phyloP scores from a whole-genome alignment of 805 yeast species.

The Suhomyces emberorum region DNA sequence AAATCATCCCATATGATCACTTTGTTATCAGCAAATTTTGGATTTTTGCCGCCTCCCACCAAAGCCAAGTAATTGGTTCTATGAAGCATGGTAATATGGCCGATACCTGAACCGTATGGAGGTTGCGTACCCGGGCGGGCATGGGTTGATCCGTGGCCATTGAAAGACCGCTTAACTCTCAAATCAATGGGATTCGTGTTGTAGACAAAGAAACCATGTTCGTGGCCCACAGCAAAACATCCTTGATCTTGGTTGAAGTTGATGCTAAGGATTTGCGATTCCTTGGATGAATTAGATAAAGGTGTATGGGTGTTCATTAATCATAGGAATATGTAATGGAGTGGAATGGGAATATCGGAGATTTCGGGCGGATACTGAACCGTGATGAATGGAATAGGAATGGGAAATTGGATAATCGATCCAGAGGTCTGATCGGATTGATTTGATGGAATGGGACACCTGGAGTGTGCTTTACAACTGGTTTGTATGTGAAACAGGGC shows the following conservation, averaged over 20 bases:
- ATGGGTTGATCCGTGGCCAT: background rate
- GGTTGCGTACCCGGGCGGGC: constrained; percentile 4
- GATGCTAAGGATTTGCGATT: constrained; percentile 49
- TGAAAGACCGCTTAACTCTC: constrained; percentile 51
- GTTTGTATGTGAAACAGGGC: too few relatives aligned
- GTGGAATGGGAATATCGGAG: background rate
- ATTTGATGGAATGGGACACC: background rate
- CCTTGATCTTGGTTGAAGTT: constrained; percentile 87
- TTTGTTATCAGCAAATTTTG: constrained; percentile 74
- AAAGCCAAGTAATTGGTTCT: constrained; percentile 87
- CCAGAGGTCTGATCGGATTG: background rate
- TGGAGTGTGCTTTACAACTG: too few relatives aligned
- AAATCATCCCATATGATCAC: constrained; percentile 91
- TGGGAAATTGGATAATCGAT: background rate
- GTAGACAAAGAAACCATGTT: constrained; percentile 79
- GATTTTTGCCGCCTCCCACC: constrained; percentile 85
- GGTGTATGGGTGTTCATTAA: constrained; percentile 17
- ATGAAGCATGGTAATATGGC: constrained; percentile 75
- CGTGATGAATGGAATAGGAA: too few relatives aligned
- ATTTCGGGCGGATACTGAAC: too few relatives aligned
- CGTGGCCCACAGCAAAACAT: constrained; percentile 83
- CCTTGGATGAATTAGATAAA: constrained; percentile 9
- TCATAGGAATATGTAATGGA: constrained; percentile 1
- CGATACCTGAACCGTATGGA: constrained; percentile 56
- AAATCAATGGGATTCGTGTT: constrained; percentile 83